phyloP scores from a whole-genome alignment of 306 rosid genomes.

The Malus fusca region DNA sequence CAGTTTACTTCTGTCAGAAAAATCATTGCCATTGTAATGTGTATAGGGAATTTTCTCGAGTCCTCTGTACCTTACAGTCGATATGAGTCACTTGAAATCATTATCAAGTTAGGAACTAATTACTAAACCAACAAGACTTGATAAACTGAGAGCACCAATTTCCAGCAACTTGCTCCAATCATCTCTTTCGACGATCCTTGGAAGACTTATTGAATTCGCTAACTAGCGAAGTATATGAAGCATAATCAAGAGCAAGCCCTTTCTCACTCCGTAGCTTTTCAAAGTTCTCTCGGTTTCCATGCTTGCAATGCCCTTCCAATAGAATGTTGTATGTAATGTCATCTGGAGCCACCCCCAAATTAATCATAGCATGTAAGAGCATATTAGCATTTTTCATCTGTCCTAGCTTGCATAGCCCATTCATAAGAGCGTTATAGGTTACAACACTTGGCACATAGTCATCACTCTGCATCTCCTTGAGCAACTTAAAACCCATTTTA shows the following conservation, averaged over 20 bases:
- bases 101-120: neutral
- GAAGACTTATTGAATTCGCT: conserved; percentile 31
- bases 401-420: conserved; percentile 80
- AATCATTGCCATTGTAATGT: neutral
- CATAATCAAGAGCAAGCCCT: conserved; percentile 70
- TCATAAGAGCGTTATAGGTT: conserved; percentile 82
- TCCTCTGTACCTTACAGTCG: neutral
- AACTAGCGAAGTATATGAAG: conserved; percentile 57
- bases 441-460: conserved; percentile 60
- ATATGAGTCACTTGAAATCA: neutral
- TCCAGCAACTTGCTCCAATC: conserved; percentile 18
- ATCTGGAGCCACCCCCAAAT: conserved; percentile 71
- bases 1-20: neutral
- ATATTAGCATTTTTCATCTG: conserved; percentile 87
- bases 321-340: conserved; percentile 81
- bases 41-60: neutral
- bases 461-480: conserved; percentile 63
- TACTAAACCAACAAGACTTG: neutral
- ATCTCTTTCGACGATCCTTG: conserved; percentile 41
- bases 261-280: conserved; percentile 45
- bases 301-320: conserved; percentile 79
- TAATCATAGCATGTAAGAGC: conserved; percentile 83
- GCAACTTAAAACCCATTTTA: conserved; percentile 61
- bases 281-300: conserved; percentile 36
- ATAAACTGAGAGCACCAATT: neutral